Conservation (phyloP, 1,284 basidiomycete genomes). For the Sporisorium reilianum region DNA sequence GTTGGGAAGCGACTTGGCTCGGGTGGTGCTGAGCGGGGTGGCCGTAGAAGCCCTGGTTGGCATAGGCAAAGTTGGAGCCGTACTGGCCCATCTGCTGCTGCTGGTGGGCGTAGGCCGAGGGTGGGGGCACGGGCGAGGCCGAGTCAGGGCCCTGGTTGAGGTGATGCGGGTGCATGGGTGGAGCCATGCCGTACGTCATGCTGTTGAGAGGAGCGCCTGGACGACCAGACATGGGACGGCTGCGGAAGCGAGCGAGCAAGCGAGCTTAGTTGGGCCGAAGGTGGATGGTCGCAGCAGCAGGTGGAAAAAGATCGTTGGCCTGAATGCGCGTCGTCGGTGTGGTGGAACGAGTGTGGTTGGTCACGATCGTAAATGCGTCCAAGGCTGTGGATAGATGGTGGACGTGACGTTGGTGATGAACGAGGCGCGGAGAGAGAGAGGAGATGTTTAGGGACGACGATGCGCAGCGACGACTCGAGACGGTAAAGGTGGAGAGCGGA, state of each 20-base stretch:
- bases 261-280: background rate
- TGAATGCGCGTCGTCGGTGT: background rate
- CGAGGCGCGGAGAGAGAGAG: no score
- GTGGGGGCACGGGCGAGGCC: conserved; percentile 24
- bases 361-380: no score
- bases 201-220: conserved; percentile 15
- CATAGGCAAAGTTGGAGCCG: conserved; percentile 40
- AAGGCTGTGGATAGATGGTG: background rate
- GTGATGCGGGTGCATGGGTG: conserved; percentile 49
- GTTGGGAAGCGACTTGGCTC: conserved; percentile 33
- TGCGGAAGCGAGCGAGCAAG: background rate
- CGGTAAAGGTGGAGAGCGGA: conserved; percentile 29
- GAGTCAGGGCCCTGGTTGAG: conserved; percentile 34
- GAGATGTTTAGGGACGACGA: conserved; percentile 1
- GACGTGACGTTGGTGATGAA: no score
- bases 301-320: background rate
- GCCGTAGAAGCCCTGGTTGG: conserved; percentile 41
- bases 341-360: background rate
- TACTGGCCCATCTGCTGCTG: conserved; percentile 44
- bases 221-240: conserved; percentile 26
- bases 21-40: conserved; percentile 41
- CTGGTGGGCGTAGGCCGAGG: conserved; percentile 26
- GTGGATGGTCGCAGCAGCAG: background rate
- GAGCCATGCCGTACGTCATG: conserved; percentile 54
- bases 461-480: conserved; percentile 1